Conservation (phyloP, 1,284 basidiomycete species). For the Cutaneotrichosporon dermatis region DNA sequence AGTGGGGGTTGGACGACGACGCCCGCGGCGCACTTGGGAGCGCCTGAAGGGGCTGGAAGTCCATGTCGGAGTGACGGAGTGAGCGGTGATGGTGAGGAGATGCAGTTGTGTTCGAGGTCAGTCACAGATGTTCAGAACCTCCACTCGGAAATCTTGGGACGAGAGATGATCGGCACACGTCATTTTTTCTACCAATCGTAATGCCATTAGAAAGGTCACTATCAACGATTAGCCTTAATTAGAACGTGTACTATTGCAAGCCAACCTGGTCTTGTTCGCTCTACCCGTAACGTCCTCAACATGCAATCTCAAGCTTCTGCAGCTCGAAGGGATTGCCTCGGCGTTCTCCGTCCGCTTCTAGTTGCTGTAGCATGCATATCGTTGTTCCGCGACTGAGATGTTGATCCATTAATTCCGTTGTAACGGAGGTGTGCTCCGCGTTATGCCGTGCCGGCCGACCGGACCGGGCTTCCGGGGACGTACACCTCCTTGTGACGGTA, state of each 20-base stretch:
- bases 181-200: conserved; percentile 34
- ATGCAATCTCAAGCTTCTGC: too few relatives aligned
- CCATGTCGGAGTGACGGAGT: conserved; percentile 29
- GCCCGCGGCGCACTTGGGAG: conserved; percentile 43
- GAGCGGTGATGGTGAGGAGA: not conserved
- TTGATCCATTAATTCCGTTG: not conserved
- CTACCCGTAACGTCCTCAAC: conserved; percentile 62
- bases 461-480: conserved; percentile 8
- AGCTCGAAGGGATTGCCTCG: not conserved
- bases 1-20: conserved; percentile 44
- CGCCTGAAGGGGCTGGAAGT: conserved; percentile 43
- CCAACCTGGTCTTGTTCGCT: conserved; percentile 34
- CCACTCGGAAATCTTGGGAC: conserved; percentile 13
- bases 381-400: too few relatives aligned
- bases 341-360: not conserved
- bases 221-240: conserved; percentile 58
- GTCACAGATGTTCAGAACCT: conserved; percentile 1
- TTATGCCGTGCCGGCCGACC: conserved; percentile 5
- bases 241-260: conserved; percentile 79
- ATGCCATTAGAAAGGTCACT: conserved; percentile 52
- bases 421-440: not conserved
- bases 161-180: not conserved
- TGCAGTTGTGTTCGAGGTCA: conserved; percentile 9
- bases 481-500: not conserved
- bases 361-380: not conserved